Evolutionary conservation across 352 stramenopile genomes (phyloP).

Genomic region (Phytophthora fragariae): DNA sequence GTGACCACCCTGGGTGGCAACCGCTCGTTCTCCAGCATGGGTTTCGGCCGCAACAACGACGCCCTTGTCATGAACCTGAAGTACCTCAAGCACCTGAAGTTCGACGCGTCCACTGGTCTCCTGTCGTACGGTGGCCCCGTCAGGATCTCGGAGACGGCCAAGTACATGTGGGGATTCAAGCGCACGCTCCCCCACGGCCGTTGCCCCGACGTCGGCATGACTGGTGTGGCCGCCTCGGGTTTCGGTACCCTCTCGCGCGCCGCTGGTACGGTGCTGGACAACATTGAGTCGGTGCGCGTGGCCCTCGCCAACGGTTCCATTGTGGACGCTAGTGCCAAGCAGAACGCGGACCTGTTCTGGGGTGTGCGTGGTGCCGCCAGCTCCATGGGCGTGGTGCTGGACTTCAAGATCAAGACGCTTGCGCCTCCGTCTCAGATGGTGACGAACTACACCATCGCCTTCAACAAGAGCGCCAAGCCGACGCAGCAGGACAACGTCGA

Average conservation of each 20-base stretch:
- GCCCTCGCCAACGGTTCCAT: not conserved
- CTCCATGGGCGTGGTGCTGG: conserved; percentile 1
- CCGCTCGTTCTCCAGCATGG: conserved; percentile 1
- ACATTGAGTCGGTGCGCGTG: not conserved
- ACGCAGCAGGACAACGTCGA: conserved; percentile 1
- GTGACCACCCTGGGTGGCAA: not conserved
- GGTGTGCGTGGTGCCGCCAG: not conserved
- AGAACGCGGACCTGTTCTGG: conserved; percentile 1
- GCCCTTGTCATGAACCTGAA: not conserved
- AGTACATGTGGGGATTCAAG: not conserved
- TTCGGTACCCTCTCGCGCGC: not conserved
- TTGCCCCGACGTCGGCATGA: not conserved
- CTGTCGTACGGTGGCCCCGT: not conserved
- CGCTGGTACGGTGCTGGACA: not conserved
- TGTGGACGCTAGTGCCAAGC: not conserved
- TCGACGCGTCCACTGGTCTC: not conserved
- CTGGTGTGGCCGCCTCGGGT: not conserved
- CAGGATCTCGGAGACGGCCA: not conserved
- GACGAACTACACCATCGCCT: not conserved
- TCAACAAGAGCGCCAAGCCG: not conserved
- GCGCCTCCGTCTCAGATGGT: not conserved
- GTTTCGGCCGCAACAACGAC: not conserved
- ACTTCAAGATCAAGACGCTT: conserved; percentile 2
- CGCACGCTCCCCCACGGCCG: not conserved
- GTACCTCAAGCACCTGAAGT: not conserved